Percentiles rank a stretch among this genome's conserved stretches.
phyloP scores from a whole-genome alignment of 306 rosid genomes.

The Acmispon strigosus region DNA sequence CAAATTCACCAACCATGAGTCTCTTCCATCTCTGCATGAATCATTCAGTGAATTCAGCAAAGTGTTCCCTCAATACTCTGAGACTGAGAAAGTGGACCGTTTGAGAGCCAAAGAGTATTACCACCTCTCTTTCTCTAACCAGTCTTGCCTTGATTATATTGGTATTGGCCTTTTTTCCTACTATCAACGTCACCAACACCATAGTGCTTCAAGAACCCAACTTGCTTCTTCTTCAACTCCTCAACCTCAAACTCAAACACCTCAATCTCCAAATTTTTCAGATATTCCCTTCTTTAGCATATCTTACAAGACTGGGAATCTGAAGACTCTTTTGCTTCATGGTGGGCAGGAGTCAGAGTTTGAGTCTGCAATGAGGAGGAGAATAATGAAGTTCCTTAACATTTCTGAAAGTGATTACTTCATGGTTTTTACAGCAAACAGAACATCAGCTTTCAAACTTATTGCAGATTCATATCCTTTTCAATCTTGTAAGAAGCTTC shows the following conservation, averaged over 20 bases:
- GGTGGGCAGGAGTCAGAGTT: constrained; percentile 58
- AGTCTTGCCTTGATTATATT: constrained; percentile 81
- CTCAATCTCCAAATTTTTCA: constrained; percentile 30
- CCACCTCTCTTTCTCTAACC: constrained; percentile 61
- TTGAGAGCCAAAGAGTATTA: constrained; percentile 62
- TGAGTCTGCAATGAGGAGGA: constrained; percentile 66
- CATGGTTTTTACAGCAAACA: constrained; percentile 92
- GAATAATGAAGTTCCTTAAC: constrained; percentile 71
- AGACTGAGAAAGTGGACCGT: constrained; percentile 51
- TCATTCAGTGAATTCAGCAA: constrained; percentile 54
- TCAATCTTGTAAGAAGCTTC: constrained; percentile 55
- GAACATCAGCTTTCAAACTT: constrained; percentile 86
- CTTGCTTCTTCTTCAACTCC: constrained; percentile 35
- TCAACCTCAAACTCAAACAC: constrained; percentile 16
- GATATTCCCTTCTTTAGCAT: constrained; percentile 71
- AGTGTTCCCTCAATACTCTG: constrained; percentile 65
- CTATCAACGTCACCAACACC: constrained; percentile 50
- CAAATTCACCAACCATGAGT: constrained; percentile 84
- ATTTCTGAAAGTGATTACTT: constrained; percentile 69
- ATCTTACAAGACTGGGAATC: constrained; percentile 70
- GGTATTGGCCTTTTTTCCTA: constrained; percentile 93
- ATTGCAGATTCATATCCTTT: constrained; percentile 83
- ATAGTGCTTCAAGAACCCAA: constrained; percentile 31
- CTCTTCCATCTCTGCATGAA: constrained; percentile 67
- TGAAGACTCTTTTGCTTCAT: constrained; percentile 70